Base-by-base conservation (phyloP, 495 filamentous ascomycete genomes). In the Podospora anserina region DNA sequence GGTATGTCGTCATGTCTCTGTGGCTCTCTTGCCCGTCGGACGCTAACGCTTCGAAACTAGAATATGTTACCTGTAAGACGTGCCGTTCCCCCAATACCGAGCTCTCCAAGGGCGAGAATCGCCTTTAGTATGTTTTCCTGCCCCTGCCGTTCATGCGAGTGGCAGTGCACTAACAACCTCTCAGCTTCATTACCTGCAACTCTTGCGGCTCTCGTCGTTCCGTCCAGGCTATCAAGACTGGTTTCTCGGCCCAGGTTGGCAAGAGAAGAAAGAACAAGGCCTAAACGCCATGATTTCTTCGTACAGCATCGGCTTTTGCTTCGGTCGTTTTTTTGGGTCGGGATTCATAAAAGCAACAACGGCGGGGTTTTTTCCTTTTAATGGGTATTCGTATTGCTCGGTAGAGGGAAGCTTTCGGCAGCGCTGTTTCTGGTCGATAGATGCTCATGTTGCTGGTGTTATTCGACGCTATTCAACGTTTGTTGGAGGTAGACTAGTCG, bases 21-120 rank as follows among this genome's bases (percentile, higher is more conserved):
- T n/a, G 13, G 2, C 16, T 18, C 44, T n/a, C 6, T 16, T 5
- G 18, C 16, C n/a, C 20, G 13, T 20, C 56, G 60, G 23, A 16
- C 23, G 58, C 69, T 71, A 32, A 75, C 66, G 18, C 26, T 68
- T 61, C 64, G 20, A 62, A 19, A 60, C 44, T 96, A 81, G 95
- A 98, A 86, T 99, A 99, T 76, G 95, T 99, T 59, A 96, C 94
- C 60, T 99, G 95, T 87, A 97, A 96, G 82, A 99, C 95, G 32
- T 99, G 95, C 85, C 86, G 92, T 79, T 91, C 90, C 61, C 91
- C 94, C 72, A 93, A 97, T 75, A 98, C 95, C 53, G 94, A 97
- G 75, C 88, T 98, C 70, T 94, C 90, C 85, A 98, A 98, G 84
- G 95, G 96, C 78, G 95, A 99, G 82, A 99, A 97, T 84, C 91